These are phyloP conservation scores for Nicotiana rustica DNA, from an alignment of 305 asterid species.

Conservation along the genomic window DNA sequence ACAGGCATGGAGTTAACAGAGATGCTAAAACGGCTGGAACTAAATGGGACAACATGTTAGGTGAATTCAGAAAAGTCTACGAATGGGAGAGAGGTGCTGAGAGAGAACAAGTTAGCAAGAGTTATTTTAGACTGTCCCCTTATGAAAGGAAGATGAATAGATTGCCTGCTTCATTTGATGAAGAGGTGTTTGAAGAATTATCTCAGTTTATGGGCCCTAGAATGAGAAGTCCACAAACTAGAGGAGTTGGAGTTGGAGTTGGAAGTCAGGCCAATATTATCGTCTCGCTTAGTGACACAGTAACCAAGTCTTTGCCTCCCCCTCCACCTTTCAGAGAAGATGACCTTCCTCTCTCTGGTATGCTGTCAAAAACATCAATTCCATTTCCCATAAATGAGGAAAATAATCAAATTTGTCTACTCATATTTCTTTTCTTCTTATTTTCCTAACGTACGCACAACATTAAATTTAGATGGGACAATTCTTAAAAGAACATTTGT, in stretches of 20 bases:
- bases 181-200: conserved; percentile 58
- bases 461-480: not conserved
- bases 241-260: not conserved
- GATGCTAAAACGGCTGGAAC: conserved; percentile 64
- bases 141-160: conserved; percentile 57
- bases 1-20: conserved; percentile 51
- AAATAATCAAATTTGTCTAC: too few species aligned
- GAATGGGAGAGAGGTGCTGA: conserved; percentile 64
- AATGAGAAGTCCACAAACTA: conserved; percentile 45
- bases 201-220: conserved; percentile 59
- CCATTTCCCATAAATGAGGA: too few species aligned
- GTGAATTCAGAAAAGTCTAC: conserved; percentile 58
- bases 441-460: not conserved
- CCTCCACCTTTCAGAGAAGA: conserved; percentile 44
- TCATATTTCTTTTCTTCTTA: too few species aligned
- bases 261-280: not conserved
- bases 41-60: conserved; percentile 64
- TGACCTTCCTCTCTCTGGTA: conserved; percentile 44
- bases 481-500: too few species aligned
- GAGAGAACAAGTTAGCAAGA: conserved; percentile 50
- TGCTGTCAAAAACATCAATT: not conserved
- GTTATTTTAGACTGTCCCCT: conserved; percentile 56
- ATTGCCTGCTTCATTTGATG: conserved; percentile 62
- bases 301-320: conserved; percentile 43
- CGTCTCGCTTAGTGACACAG: conserved; percentile 17